Conservation (phyloP, 495 filamentous ascomycete genomes). For the Hypoxylon fragiforme region DNA sequence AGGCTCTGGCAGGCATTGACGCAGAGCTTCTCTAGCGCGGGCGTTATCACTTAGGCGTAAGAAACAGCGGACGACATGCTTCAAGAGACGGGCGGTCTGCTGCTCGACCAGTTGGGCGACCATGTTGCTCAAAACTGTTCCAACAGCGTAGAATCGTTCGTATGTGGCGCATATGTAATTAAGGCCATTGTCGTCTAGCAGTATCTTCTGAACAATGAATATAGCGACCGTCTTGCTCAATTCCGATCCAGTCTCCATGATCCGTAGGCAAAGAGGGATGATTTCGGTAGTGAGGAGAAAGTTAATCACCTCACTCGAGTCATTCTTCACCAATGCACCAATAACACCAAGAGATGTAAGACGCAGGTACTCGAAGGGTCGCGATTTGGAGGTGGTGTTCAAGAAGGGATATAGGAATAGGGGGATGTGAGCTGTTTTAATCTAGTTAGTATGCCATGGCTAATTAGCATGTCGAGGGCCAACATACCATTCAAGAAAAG, state of each 20-base stretch:
- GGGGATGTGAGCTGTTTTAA: conserved; percentile 84
- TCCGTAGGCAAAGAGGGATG: conserved; percentile 94
- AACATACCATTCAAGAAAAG: conserved; percentile 86
- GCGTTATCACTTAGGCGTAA: conserved; percentile 96
- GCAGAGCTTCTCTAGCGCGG: conserved; percentile 88
- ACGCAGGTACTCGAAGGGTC: conserved; percentile 97
- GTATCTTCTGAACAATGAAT: conserved; percentile 99
- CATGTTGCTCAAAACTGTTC: conserved; percentile 98
- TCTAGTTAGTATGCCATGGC: conserved; percentile 6
- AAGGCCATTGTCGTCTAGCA: conserved; percentile 95
- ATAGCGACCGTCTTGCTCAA: conserved; percentile 99
- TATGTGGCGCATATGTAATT: conserved; percentile 99
- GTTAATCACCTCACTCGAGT: conserved; percentile 97
- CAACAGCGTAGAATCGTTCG: conserved; percentile 98
- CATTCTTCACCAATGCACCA: conserved; percentile 97
- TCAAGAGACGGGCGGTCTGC: conserved; percentile 92
- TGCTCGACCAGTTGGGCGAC: conserved; percentile 95
- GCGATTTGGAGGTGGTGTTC: conserved; percentile 97
- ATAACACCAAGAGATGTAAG: conserved; percentile 98
- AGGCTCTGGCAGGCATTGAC: conserved; percentile 95
- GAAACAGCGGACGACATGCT: conserved; percentile 98
- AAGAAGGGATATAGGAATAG: conserved; percentile 98
- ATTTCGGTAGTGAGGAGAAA: conserved; percentile 99
- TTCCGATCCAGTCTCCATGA: conserved; percentile 99
- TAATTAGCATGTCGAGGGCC: background rate